Base-by-base conservation (phyloP, 1,139 yeast species). In the Meyerozyma carpophila region DNA sequence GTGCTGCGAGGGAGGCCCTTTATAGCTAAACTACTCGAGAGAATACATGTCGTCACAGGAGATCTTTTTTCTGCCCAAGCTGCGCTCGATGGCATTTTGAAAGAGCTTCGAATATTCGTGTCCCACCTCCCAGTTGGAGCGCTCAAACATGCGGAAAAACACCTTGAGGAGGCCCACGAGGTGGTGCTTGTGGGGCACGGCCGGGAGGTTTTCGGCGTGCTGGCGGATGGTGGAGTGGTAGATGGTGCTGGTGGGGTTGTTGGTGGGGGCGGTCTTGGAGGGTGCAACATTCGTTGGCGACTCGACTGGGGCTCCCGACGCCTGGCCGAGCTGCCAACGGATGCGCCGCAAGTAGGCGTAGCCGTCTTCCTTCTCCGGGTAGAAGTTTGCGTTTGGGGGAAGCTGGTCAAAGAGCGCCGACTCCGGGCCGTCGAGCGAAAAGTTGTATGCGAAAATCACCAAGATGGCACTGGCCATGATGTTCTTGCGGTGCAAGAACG, bases 41-140 rank as follows among this genome's bases (percentile, higher is more conserved):
- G 21, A 34, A 52, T 80, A 82, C 73, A 82, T 72, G 48, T 76
- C 75, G 42, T 69, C 70, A 51, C 84, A 75, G 11, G 77, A 63
- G 2, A 71, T 65, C 32, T 70, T 70, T 32, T 63, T 56, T 47
- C 71, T 70, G 0, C 88, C 88, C 39, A 77, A 64, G 32, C 81
- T 74, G 52, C 88, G 63, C 42, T 72, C 72, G 10, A 77, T 76
- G 61, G 86, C 81, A 54, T 81, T 79, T 41, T 73, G 63, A 24
- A 82, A 66, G 48, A 83, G 63, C 48, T 73, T 73, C 2, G 84
- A 80, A 51, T 78, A 72, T 52, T 82, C 89, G 46, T 76, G 66
- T 5, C 81, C 77, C 29, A 81, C 66, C 42, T 79, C 81, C 82
- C 84, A 82, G 51, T 79, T 80, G 52, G 82, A 71, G 40, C 64